Conservation (phyloP, 371 early-diverging fungal species). For the Gilbertella persicaria region DNA sequence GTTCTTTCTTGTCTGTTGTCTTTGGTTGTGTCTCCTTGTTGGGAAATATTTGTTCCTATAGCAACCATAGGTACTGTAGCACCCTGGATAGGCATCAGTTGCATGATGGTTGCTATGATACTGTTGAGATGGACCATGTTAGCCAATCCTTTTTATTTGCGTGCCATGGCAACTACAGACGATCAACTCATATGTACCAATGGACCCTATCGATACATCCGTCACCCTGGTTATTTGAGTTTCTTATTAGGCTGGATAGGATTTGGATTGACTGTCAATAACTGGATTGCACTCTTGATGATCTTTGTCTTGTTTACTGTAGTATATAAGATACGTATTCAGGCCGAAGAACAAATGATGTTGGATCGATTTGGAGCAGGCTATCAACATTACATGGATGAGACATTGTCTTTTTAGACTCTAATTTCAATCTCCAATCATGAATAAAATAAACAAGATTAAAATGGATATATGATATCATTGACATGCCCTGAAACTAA, state of each 20-base stretch:
- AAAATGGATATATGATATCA: no score
- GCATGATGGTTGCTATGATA: constrained; percentile 25
- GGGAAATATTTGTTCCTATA: constrained; percentile 11
- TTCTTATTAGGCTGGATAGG: constrained; percentile 45
- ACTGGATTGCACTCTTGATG: constrained; percentile 27
- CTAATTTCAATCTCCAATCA: no score
- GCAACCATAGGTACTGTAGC: constrained; percentile 8
- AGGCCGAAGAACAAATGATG: constrained; percentile 46
- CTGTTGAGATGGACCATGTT: constrained; percentile 36
- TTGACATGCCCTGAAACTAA: no score
- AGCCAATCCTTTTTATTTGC: constrained; percentile 41
- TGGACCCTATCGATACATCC: constrained; percentile 40
- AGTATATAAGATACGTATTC: constrained; percentile 31
- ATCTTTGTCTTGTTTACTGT: constrained; percentile 16
- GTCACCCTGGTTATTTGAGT: constrained; percentile 44
- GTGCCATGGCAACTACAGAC: constrained; percentile 39
- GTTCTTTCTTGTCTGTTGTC: constrained; percentile 16
- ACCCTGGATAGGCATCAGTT: constrained; percentile 29
- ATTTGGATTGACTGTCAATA: constrained; percentile 31
- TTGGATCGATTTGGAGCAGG: constrained; percentile 44
- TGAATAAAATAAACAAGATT: no score
- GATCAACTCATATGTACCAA: constrained; percentile 47
- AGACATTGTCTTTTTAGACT: no score
- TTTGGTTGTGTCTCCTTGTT: constrained; percentile 17
- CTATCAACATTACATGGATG: constrained; percentile 46